These are phyloP conservation scores for Metschnikowia amazonensis DNA, from an alignment of 805 yeast genomes.

Conservation along the genomic window DNA sequence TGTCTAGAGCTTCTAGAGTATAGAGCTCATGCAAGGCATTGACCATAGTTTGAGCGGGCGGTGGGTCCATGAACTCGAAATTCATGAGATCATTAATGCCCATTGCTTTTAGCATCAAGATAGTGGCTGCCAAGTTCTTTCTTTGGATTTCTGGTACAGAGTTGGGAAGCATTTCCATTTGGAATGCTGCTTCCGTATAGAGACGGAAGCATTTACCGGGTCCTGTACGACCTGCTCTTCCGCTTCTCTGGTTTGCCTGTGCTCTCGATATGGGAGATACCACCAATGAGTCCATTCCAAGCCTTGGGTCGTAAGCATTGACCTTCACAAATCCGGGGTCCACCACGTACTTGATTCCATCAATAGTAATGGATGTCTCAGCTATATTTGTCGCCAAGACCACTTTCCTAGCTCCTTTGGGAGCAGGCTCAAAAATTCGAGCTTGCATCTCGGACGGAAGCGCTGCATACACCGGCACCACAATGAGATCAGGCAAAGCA, in stretches of 20 bases:
- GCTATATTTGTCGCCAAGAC: slow-evolving; percentile 96
- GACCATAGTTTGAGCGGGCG: slow-evolving; percentile 68
- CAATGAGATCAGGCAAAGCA: slow-evolving; percentile 59
- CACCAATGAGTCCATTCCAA: slow-evolving; percentile 86
- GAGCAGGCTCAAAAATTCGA: slow-evolving; percentile 85
- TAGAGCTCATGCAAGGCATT: slow-evolving; percentile 81
- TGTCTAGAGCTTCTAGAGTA: slow-evolving; percentile 78
- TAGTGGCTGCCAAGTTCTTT: slow-evolving; percentile 78
- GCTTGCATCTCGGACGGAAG: slow-evolving; percentile 89
- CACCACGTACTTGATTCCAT: slow-evolving; percentile 85
- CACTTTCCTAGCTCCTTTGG: slow-evolving; percentile 77
- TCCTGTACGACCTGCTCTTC: slow-evolving; percentile 96
- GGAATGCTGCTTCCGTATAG: slow-evolving; percentile 80
- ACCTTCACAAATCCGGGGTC: slow-evolving; percentile 95
- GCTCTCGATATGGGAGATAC: slow-evolving; percentile 90
- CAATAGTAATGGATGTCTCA: slow-evolving; percentile 94
- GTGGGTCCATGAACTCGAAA: slow-evolving; percentile 92
- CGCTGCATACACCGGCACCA: slow-evolving; percentile 87
- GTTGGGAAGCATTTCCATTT: slow-evolving; percentile 71
- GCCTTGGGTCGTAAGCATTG: slow-evolving; percentile 79
- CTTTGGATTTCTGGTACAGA: slow-evolving; percentile 90
- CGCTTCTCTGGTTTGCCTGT: slow-evolving; percentile 92
- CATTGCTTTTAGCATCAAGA: slow-evolving; percentile 83
- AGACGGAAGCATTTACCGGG: slow-evolving; percentile 92
- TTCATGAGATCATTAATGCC: slow-evolving; percentile 76